A percentile compares a stretch with the other conserved stretches of the same genome.
Conservation (phyloP, 805 yeast genomes). For the Blastobotrys attinorum region DNA sequence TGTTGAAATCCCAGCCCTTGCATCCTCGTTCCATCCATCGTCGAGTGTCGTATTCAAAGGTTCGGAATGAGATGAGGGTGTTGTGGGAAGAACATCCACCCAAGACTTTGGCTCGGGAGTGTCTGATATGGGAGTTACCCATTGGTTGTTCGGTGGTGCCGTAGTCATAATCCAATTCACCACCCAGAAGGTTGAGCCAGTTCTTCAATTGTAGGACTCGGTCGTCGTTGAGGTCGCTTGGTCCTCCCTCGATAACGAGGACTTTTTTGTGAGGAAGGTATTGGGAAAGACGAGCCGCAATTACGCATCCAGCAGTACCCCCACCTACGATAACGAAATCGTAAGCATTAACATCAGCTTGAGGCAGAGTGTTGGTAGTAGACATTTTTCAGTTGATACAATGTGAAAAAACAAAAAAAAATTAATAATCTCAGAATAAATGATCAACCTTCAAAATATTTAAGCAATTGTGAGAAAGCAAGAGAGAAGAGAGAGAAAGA, state of each 20-base stretch:
- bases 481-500: too few relatives aligned
- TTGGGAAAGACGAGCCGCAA: constrained; percentile 28
- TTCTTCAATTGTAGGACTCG: constrained; percentile 2
- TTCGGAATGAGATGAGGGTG: constrained; percentile 28
- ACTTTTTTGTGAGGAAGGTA: constrained; percentile 23
- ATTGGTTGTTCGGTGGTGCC: constrained; percentile 2
- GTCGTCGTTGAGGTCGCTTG: constrained; percentile 19
- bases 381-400: too few relatives aligned
- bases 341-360: constrained; percentile 1
- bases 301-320: constrained; percentile 29
- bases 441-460: too few relatives aligned
- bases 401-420: too few relatives aligned
- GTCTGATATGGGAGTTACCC: constrained; percentile 6
- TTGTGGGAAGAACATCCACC: constrained; percentile 30
- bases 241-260: constrained; percentile 29
- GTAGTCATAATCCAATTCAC: constrained; percentile 2
- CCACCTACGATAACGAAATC: constrained; percentile 26
- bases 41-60: neutral
- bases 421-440: too few relatives aligned
- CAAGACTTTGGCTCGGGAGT: constrained; percentile 29
- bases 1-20: constrained; percentile 2
- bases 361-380: neutral
- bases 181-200: constrained; percentile 1
- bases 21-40: constrained; percentile 2
- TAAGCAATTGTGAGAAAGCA: too few relatives aligned